Percentiles rank a stretch among this genome's conserved stretches.
These are phyloP conservation scores for Pholiota adiposa DNA, from an alignment of 1,284 basidiomycete genomes.

Conservation along the genomic window DNA sequence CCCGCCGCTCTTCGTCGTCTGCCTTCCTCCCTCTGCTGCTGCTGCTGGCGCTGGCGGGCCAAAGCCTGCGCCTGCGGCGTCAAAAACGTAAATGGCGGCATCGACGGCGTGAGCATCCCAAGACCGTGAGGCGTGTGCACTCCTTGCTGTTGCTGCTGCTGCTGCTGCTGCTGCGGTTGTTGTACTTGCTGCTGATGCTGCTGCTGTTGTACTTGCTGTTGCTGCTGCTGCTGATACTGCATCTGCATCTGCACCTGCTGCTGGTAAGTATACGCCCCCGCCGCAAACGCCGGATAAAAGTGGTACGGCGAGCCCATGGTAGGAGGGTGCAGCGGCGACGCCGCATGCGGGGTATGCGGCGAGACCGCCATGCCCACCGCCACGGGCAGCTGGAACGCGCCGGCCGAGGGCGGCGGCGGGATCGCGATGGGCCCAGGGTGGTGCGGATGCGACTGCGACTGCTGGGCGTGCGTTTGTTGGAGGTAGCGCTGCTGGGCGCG, in stretches of 20 bases:
- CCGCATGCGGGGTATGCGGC: slow-evolving; percentile 30
- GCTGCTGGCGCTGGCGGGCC: slow-evolving; percentile 1
- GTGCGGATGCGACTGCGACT: slow-evolving; percentile 49
- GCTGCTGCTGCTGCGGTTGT: slow-evolving; percentile 29
- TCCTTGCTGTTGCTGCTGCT: slow-evolving; percentile 28
- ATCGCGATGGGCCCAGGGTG: slow-evolving; percentile 75
- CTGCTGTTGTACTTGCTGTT: not conserved
- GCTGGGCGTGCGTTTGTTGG: not conserved
- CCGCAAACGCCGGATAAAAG: slow-evolving; percentile 17
- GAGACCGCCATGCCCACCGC: slow-evolving; percentile 29
- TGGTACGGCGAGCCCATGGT: slow-evolving; percentile 25
- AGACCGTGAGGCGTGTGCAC: slow-evolving; percentile 61
- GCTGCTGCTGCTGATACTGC: not conserved
- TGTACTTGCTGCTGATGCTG: not conserved
- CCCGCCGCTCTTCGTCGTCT: not conserved
- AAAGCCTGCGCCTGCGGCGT: slow-evolving; percentile 33
- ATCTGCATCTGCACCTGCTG: not conserved
- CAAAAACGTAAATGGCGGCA: slow-evolving; percentile 77
- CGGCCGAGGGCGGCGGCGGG: slow-evolving; percentile 55
- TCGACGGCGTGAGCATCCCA: slow-evolving; percentile 77
- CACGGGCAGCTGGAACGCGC: slow-evolving; percentile 35
- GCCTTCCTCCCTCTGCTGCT: not conserved
- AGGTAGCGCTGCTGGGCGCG: not conserved
- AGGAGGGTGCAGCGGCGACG: slow-evolving; percentile 43
- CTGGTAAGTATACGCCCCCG: not conserved